Evolutionary conservation across 2,329 filamentous ascomycete species (phyloP), one percentile per base, ranked within the genome.

Genomic region (Talaromyces piceae): DNA sequence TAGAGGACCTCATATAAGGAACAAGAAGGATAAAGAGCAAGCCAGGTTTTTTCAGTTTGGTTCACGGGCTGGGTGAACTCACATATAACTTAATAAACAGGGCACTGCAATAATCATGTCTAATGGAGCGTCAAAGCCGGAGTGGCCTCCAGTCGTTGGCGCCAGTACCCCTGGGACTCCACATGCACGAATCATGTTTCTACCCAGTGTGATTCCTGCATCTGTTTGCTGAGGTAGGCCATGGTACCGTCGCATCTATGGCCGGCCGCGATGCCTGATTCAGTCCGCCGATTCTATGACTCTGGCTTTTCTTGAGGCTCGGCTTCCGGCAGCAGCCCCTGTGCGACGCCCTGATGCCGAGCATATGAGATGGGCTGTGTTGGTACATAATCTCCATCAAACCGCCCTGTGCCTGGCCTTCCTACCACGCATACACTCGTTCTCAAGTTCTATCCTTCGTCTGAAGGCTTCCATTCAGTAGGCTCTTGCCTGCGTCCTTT

Each of bases 401-500:
- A 30, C n/a, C 22, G 8, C 11, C 25, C 6, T 30, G n/a, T 12
- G 18, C 16, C n/a, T 27, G 6, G 27, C 8, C 31, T 8, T 31
- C 13, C 20, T 37, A 20, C 16, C 16, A 25, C 3, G 8, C 12
- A 4, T 16, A 31, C 44, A 13, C 25, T 49, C 50, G 27, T 37
- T 49, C 37, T 30, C 25, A 30, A 22, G 25, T 31, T 46, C 43
- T 6, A 22, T 33, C 27, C 41, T 33, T 48, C 39, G 9, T 22
- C 44, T 43, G 45, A 47, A 31, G 45, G 39, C 20, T 5, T 52
- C 45, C 45, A 25, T 47, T 26, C 23, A 41, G 51, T 30, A 53
- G 51, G 45, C 46, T 4, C 25, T 73, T 65, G 73, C 77, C 75
- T 78, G 76, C 75, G 77, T 80, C 74, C 77, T 68, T 67, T 80